Base-by-base conservation (phyloP, 1,139 yeast species). In the Saccharomyces hybrid region DNA sequence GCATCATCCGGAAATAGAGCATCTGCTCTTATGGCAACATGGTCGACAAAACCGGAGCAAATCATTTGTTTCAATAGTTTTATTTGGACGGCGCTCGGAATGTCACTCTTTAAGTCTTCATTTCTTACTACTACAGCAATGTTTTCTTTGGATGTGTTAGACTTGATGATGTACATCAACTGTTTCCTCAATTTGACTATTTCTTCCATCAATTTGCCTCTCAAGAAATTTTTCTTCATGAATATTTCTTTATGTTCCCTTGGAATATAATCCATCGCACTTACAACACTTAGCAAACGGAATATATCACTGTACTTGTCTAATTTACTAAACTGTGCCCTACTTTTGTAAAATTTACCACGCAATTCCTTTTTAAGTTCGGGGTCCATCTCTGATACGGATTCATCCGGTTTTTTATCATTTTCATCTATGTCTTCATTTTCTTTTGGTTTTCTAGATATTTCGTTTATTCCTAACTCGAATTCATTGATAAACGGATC, bases 11-110 rank as follows among this genome's bases (percentile, higher is more conserved):
- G 83, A 9, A 84, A 73, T 32, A 84, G 62, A 23, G 53, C 56
- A 65, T 90, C 97, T 0, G 88, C 93, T 58, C 98, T 76, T 13
- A 88, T 80, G 1, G 96, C 96, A 20, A 93, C 80, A 65, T 88
- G 96, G 68, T 95, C 99, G 50, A 93, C 77, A 64, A 88, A 95
- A 0, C 99, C 99, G 0, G 97, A 85, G 2, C 96, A 82, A 8
- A 93, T 76, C 83, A 95, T 91, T 70, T 95, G 99, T 65, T 90
- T 91, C 60, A 95, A 73, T 1, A 95, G 86, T 53, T 82, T 79
- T 9, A 89, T 68, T 72, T 95, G 99, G 14, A 72, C 69, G 50
- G 80, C 78, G 8, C 77, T 71, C 0, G 99, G 99, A 8, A 88
- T 82, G 0, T 77, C 80, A 29, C 89, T 73, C 64, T 83, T 85